Base-by-base conservation (phyloP, 169 alveolate genomes). In the Cryptosporidium ubiquitum region DNA sequence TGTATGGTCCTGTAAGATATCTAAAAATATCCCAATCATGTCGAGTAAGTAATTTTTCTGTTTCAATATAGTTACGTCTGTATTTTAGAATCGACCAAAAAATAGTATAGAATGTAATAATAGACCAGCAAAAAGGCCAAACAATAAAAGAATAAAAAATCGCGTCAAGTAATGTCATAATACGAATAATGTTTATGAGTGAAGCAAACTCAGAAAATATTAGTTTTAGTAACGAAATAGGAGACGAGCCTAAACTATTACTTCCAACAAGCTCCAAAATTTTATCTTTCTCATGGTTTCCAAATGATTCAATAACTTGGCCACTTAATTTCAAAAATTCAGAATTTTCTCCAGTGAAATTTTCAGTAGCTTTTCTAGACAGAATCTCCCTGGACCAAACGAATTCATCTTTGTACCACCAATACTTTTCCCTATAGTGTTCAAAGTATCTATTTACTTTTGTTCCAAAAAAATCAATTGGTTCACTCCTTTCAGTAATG, bases 61-160 rank as follows among this genome's bases (percentile, higher is more conserved):
- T 64, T 16, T 79, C 73, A 26, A 61, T 42, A 61, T 35, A 40
- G 61, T 61, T 58, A 6, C 68, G 35, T 16, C 61, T 61, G 10
- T 31, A 5, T 12, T 35, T 55, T 7, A 64, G 14, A 29, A 79
- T 40, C 20, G 89, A 61, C 89, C 73, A 79, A 64, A 18, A 61
- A 42, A 79, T 79, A 6, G 89, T 42, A 39, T 61, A 79, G 31
- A 79, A 61, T 31, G 89, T 79, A 31, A 58, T 42, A 4, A 61
- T 16, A 20, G 79, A 79, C 89, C 89, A 79, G n/a, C 89, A 79
- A 23, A 79, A 26, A 12, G 89, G 89, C 89, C 89, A 79, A 39
- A 79, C 61, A 79, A 79, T 57, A 64, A 79, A 79, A n/a, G 89
- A 79, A 33, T 79, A 79, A 39, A 79, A 60, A 16, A 79, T 9